Evolutionary conservation across 2,329 filamentous ascomycete genomes (phyloP).

Genomic region (Colletotrichum lupini): DNA sequence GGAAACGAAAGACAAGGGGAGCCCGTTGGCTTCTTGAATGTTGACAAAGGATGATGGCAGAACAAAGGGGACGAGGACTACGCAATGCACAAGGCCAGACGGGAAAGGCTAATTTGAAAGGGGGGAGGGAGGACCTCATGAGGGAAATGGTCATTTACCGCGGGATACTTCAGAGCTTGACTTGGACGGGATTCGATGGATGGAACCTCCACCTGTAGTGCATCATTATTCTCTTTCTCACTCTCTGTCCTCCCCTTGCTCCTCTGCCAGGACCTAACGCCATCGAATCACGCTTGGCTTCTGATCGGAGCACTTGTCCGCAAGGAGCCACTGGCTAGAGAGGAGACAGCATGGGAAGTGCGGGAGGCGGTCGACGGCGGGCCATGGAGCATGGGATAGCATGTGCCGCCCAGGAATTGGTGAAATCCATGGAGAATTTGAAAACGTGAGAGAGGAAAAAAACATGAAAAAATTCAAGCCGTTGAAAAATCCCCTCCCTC

Average conservation of each 20-base stretch:
- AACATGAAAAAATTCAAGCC: conserved; percentile 3
- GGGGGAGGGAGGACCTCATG: not conserved
- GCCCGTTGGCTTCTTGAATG: conserved; percentile 13
- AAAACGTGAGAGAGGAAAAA: not conserved
- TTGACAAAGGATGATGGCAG: conserved; percentile 15
- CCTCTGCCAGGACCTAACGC: conserved; percentile 19
- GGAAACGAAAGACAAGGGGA: conserved; percentile 10
- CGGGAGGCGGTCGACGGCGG: conserved; percentile 10
- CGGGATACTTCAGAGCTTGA: conserved; percentile 1
- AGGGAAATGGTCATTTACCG: not conserved
- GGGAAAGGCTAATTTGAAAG: conserved; percentile 23
- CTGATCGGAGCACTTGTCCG: conserved; percentile 19
- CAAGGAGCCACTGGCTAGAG: not conserved
- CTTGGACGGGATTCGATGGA: not conserved
- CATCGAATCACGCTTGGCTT: conserved; percentile 22
- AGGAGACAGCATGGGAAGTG: not conserved
- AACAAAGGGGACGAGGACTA: conserved; percentile 3
- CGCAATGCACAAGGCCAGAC: conserved; percentile 4
- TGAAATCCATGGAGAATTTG: conserved; percentile 19
- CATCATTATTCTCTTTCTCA: not conserved
- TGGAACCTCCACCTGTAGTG: conserved; percentile 7
- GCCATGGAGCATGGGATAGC: conserved; percentile 3
- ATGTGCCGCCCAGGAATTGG: conserved; percentile 3
- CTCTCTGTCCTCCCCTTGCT: not conserved
- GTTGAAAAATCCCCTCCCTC: not conserved